Percentiles rank a stretch among this genome's conserved stretches.
Conservation (phyloP, 2,329 filamentous ascomycete genomes). For the Talaromyces verruculosus region DNA sequence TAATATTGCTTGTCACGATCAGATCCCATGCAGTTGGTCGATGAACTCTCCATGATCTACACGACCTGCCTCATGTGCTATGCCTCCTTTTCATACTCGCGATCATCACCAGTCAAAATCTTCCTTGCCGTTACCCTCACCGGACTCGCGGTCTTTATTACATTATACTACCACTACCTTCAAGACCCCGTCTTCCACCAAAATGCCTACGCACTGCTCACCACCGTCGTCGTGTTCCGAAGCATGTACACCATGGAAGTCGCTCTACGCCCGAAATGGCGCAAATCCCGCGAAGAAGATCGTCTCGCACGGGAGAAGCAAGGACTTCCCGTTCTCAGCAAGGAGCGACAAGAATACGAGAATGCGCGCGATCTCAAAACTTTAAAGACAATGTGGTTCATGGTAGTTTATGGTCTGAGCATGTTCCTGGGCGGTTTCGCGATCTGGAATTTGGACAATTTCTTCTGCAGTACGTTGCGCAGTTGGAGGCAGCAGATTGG, state of each 20-base stretch:
- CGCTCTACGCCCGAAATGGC: conserved; percentile 60
- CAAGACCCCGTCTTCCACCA: conserved; percentile 84
- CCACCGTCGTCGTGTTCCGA: conserved; percentile 66
- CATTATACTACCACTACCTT: conserved; percentile 75
- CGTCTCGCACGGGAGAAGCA: conserved; percentile 40
- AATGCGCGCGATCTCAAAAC: conserved; percentile 59
- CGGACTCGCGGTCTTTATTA: conserved; percentile 65
- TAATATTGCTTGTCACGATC: not conserved
- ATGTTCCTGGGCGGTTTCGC: conserved; percentile 73
- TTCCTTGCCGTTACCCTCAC: conserved; percentile 60
- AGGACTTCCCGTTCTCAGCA: conserved; percentile 42
- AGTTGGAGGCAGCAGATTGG: conserved; percentile 66
- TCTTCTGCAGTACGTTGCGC: conserved; percentile 67
- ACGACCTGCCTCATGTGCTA: conserved; percentile 69
- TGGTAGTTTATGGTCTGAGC: conserved; percentile 67
- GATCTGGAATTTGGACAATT: conserved; percentile 78
- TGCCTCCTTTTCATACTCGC: conserved; percentile 72
- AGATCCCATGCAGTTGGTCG: conserved; percentile 71
- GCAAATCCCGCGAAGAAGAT: conserved; percentile 50
- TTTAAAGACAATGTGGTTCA: conserved; percentile 70
- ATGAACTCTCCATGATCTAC: conserved; percentile 71
- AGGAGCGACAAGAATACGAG: conserved; percentile 48
- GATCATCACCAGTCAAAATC: conserved; percentile 52
- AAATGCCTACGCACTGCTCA: conserved; percentile 72
- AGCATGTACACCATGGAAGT: conserved; percentile 77